Evolutionary conservation across 2,329 filamentous ascomycete genomes (phyloP).

Genomic region (Colletotrichum sp.): DNA sequence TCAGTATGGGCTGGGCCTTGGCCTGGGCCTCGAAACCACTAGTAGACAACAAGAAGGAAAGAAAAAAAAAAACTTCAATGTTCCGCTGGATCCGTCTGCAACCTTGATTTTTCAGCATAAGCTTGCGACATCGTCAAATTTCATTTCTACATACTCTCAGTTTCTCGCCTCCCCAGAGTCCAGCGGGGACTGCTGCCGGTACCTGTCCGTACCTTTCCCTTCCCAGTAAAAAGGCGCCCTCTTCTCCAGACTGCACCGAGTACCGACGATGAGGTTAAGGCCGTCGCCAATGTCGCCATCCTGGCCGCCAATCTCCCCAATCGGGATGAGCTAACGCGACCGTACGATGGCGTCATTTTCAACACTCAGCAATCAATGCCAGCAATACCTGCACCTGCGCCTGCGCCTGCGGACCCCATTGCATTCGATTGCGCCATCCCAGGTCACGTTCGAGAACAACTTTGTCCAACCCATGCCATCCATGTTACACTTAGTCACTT

Average conservation of each 20-base stretch:
- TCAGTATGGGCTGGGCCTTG: background rate
- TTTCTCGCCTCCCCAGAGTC: background rate
- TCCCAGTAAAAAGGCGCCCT: background rate
- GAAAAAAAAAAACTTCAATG: background rate
- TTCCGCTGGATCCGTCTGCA: background rate
- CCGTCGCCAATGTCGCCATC: constrained; percentile 14
- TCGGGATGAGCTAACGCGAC: constrained; percentile 20
- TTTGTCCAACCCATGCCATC: background rate
- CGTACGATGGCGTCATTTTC: constrained; percentile 18
- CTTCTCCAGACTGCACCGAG: constrained; percentile 8
- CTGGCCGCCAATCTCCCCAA: constrained; percentile 20
- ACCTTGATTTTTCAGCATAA: background rate
- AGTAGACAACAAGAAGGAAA: background rate
- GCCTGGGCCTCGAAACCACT: background rate
- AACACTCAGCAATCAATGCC: background rate
- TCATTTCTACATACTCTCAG: background rate
- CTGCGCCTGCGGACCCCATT: background rate
- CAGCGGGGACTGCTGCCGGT: background rate
- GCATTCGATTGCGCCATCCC: background rate
- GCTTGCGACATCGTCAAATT: background rate
- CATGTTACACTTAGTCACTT: background rate
- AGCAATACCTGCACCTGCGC: background rate
- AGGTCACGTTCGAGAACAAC: background rate
- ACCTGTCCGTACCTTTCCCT: constrained; percentile 2
- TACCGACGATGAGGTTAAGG: constrained; percentile 19